Percentiles rank a stretch among this genome's conserved stretches.
Evolutionary conservation across 2,329 filamentous ascomycete genomes (phyloP).

Genomic region (Chaetomiaceae sp.): DNA sequence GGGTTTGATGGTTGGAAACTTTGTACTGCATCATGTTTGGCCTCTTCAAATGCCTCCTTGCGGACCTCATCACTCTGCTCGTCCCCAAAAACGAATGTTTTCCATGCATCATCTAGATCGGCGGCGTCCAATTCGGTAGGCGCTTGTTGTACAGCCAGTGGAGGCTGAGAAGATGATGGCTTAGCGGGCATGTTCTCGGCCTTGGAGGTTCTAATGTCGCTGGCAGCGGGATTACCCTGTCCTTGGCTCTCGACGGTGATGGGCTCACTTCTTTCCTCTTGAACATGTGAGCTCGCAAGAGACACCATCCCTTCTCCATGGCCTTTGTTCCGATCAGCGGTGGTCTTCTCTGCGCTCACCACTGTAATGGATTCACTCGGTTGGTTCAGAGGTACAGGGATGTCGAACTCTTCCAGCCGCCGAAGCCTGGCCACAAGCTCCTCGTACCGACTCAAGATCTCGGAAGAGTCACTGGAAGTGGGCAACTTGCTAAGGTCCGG

Average conservation of each 20-base stretch:
- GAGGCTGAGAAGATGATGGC: neutral
- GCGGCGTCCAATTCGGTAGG: neutral
- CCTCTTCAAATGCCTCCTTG: slow-evolving; percentile 21
- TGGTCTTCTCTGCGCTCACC: neutral
- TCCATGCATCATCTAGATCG: slow-evolving; percentile 27
- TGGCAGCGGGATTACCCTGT: neutral
- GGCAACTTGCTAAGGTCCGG: neutral
- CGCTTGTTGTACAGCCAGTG: neutral
- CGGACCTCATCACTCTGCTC: slow-evolving; percentile 22
- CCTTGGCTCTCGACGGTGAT: neutral
- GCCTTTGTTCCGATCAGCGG: neutral
- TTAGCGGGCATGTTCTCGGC: neutral
- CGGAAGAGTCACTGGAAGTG: slow-evolving; percentile 16
- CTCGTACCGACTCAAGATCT: slow-evolving; percentile 17
- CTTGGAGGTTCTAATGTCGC: neutral
- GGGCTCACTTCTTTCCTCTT: neutral
- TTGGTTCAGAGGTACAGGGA: neutral
- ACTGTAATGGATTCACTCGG: neutral
- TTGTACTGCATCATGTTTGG: slow-evolving; percentile 22
- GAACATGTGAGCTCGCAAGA: neutral
- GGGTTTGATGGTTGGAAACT: slow-evolving; percentile 19
- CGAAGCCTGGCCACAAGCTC: slow-evolving; percentile 13
- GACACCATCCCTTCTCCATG: neutral
- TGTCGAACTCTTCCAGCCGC: neutral
- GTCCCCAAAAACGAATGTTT: slow-evolving; percentile 27